Conservation (phyloP, 148 eudicot species). For the Hydrangea macrophylla region DNA sequence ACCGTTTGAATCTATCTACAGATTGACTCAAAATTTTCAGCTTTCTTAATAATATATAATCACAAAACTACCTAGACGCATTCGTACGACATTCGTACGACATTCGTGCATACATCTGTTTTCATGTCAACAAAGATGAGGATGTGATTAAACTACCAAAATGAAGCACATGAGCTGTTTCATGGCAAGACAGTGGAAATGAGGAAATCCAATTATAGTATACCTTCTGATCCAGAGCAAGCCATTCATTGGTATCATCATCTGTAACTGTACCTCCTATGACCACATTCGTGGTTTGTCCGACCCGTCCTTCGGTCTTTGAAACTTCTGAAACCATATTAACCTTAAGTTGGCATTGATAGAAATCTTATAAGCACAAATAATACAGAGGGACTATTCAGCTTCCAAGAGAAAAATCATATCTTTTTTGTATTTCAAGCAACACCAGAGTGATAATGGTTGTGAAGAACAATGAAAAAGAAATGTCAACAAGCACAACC, state of each 20-base stretch:
- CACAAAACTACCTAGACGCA: too few relatives aligned
- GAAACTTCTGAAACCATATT: slow-evolving; percentile 69
- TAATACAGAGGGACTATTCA: too few relatives aligned
- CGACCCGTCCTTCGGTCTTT: slow-evolving; percentile 87
- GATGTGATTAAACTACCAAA: not conserved
- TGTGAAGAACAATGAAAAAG: not conserved
- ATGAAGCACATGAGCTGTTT: not conserved
- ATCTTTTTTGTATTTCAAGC: too few relatives aligned
- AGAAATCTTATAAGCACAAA: too few relatives aligned
- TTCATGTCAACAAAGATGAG: not conserved
- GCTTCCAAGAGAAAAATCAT: not conserved
- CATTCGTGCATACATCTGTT: not conserved
- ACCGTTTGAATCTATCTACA: not conserved
- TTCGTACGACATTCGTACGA: too few relatives aligned
- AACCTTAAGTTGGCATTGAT: slow-evolving; percentile 14
- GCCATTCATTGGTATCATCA: slow-evolving; percentile 85
- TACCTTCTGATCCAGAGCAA: slow-evolving; percentile 83
- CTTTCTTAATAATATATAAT: too few relatives aligned
- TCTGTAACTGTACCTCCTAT: slow-evolving; percentile 92
- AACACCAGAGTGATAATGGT: too few relatives aligned
- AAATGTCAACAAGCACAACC: not conserved
- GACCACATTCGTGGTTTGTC: slow-evolving; percentile 88
- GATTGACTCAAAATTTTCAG: too few relatives aligned
- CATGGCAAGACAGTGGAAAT: slow-evolving; percentile 6
- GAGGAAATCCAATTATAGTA: not conserved